A percentile compares a stretch with the other conserved stretches of the same genome.
Conservation (phyloP, 768 basidiomycete species). For the Tulasnella sp. region DNA sequence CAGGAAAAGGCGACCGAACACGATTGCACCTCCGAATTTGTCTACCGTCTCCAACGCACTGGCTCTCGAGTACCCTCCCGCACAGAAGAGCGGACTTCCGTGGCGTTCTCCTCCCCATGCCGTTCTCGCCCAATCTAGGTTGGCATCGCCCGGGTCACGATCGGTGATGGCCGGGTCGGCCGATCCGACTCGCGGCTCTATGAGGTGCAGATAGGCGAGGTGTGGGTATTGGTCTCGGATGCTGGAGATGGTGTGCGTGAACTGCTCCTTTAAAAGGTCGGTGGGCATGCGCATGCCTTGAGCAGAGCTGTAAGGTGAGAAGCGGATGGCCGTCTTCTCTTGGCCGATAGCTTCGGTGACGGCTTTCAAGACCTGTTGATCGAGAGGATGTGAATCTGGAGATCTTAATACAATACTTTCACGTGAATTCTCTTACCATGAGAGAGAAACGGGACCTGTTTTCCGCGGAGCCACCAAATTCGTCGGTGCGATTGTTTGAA, state of each 20-base stretch:
- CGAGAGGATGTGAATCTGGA: not conserved
- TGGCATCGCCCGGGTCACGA: not conserved
- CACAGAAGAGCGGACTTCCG: not conserved
- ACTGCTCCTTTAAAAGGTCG: not conserved
- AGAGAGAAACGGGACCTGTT: constrained; percentile 30
- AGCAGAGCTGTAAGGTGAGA: constrained; percentile 22
- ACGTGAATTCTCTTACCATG: not conserved
- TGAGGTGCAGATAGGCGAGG: constrained; percentile 26
- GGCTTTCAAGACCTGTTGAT: constrained; percentile 24
- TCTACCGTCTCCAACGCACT: not conserved
- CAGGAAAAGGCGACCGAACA: constrained; percentile 3
- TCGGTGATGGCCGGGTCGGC: not conserved
- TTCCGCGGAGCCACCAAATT: constrained; percentile 33
- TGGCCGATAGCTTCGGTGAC: constrained; percentile 27
- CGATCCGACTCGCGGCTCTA: constrained; percentile 16
- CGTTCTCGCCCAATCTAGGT: not conserved
- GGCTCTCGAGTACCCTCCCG: not conserved
- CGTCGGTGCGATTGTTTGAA: constrained; percentile 29
- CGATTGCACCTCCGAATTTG: not conserved
- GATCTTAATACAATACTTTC: not conserved
- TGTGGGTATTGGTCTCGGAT: constrained; percentile 20
- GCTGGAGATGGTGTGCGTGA: constrained; percentile 17
- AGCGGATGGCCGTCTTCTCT: constrained; percentile 27
- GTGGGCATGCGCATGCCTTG: not conserved
- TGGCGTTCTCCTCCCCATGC: not conserved